Percentiles rank a stretch among this genome's conserved stretches.
Evolutionary conservation across 768 basidiomycete genomes (phyloP).

Genomic region (Calvatia gigantea): DNA sequence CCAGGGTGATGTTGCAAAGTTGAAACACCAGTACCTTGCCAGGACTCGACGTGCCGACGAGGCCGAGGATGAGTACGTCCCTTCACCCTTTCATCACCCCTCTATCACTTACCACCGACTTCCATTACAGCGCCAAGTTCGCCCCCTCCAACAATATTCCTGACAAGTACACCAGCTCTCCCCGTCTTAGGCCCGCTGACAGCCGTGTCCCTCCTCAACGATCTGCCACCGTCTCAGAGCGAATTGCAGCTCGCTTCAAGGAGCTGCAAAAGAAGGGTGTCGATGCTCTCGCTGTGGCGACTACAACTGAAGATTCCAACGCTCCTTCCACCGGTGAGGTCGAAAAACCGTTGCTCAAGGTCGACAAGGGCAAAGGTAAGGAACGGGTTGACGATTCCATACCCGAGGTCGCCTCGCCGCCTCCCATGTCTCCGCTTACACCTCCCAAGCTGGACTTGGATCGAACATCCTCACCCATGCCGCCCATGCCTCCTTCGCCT

Average conservation of each 20-base stretch:
- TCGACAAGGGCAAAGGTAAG: conserved; percentile 86
- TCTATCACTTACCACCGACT: conserved; percentile 12
- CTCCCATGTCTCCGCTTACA: conserved; percentile 58
- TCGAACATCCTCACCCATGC: conserved; percentile 23
- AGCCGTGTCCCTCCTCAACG: conserved; percentile 50
- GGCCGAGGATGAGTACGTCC: conserved; percentile 87
- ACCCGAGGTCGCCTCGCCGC: conserved; percentile 47
- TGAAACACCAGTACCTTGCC: conserved; percentile 72
- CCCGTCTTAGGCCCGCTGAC: conserved; percentile 58
- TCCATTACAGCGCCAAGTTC: conserved; percentile 68
- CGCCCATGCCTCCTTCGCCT: conserved; percentile 37
- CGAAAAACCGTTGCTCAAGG: conserved; percentile 42
- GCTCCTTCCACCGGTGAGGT: conserved; percentile 27
- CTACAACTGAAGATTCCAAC: conserved; percentile 27
- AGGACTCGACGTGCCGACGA: conserved; percentile 88
- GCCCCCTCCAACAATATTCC: conserved; percentile 62
- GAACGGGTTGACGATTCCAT: conserved; percentile 39
- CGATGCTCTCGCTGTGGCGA: conserved; percentile 29
- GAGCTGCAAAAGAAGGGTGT: conserved; percentile 66
- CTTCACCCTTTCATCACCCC: conserved; percentile 12
- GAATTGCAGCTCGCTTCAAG: conserved; percentile 78
- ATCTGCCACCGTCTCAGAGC: conserved; percentile 80
- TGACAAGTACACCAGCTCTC: conserved; percentile 84
- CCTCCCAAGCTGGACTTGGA: conserved; percentile 41
- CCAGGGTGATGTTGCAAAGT: conserved; percentile 61